phyloP scores from a whole-genome alignment of 1,284 basidiomycete genomes.

The Hymenochaete sp. region DNA sequence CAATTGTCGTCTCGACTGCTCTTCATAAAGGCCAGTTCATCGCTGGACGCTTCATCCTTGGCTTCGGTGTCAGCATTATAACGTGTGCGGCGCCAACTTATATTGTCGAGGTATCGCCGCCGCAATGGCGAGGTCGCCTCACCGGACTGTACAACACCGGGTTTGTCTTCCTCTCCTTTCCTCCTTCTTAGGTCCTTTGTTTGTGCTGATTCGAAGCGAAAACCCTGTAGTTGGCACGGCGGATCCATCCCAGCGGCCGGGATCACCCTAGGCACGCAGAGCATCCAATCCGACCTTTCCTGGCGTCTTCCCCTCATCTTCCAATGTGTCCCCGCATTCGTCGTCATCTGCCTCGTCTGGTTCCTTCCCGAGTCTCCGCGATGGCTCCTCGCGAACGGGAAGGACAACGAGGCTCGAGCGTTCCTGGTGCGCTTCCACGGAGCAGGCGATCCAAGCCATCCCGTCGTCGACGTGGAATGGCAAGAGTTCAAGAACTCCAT shows the following conservation, averaged over 20 bases:
- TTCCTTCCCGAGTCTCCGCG: constrained; percentile 56
- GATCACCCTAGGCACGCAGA: constrained; percentile 40
- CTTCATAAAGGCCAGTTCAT: constrained; percentile 35
- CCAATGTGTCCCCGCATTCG: constrained; percentile 39
- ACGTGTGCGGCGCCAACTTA: constrained; percentile 43
- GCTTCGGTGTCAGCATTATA: constrained; percentile 40
- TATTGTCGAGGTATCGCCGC: constrained; percentile 46
- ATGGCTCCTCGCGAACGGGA: constrained; percentile 49
- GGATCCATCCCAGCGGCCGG: constrained; percentile 41
- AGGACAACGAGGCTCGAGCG: constrained; percentile 38
- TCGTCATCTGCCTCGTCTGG: constrained; percentile 40
- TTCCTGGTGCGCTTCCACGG: constrained; percentile 46
- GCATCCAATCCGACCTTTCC: constrained; percentile 40
- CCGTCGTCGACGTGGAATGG: constrained; percentile 45
- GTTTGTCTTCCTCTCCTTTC: constrained; percentile 2
- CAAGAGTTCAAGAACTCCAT: constrained; percentile 49
- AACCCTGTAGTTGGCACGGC: constrained; percentile 21
- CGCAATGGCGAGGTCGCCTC: constrained; percentile 54
- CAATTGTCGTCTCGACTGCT: constrained; percentile 37
- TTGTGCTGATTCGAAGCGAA: neutral
- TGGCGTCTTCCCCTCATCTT: constrained; percentile 52
- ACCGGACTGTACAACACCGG: constrained; percentile 37
- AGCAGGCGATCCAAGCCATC: constrained; percentile 37
- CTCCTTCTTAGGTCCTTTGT: neutral
- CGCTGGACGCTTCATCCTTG: constrained; percentile 41